Base-by-base conservation (phyloP, 208 protist species). In the Leishmania guyanensis region DNA sequence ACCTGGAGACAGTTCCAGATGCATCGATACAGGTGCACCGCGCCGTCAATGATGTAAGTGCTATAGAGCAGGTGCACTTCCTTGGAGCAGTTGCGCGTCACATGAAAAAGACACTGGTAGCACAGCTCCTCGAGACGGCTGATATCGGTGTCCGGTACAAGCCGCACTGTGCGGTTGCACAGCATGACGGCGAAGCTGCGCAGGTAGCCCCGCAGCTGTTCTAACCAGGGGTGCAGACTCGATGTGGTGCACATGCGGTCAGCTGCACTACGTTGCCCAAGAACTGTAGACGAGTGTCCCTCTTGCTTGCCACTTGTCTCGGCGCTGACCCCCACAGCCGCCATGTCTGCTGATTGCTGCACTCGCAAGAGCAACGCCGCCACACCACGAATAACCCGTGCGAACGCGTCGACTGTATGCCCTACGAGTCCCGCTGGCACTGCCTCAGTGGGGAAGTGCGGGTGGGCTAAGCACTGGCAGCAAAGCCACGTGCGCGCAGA, bases 101-200 rank as follows among this genome's bases (percentile, higher is more conserved):
- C 53, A 29, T 82, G 70, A 71, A 96, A 94, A 20, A 97, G 77
- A 64, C 83, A 88, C 64, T 92, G 86, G 75, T 91, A 91, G 53
- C 86, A 88, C 51, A 96, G 68, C 53, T 94, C 94, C 84, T 97
- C 94, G 2, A 97, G 84, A 6, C 94, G 92, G 16, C 89, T 76
- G 58, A 95, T 60, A 50, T 96, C 90, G 29, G 82, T 84, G 46
- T 88, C 89, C 0, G 56, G 58, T n/a, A 91, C 88, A 17, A 95
- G 77, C 79, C 88, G 69, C 51, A 94, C 33, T 2, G 83, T 72
- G 53, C 74, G 83, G 43, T 90, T 79, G 78, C 84, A 91, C 22
- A 92, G 56, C 36, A 95, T 58, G 12, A 80, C 39, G 16, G 88
- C 79, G 51, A 94, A 88, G 71, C 85, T 74, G 26, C 73, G 77